Conservation (phyloP, 2,329 filamentous ascomycete species). For the Tolypocladium pustulatum region DNA sequence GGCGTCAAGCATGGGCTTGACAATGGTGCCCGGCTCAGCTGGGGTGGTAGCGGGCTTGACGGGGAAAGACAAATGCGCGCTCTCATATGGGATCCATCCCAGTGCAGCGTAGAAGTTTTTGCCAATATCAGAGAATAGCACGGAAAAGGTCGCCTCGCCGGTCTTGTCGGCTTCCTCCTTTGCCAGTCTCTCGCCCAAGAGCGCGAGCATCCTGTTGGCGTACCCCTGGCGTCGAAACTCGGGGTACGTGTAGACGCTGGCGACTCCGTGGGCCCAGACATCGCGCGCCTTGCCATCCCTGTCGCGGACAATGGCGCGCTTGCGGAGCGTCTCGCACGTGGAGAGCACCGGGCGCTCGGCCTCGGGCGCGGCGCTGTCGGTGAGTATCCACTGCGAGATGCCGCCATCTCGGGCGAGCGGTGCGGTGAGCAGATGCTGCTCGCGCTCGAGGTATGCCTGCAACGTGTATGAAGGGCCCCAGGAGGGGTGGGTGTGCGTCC, state of each 20-base stretch:
- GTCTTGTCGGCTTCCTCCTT: constrained; percentile 12
- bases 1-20: constrained; percentile 41
- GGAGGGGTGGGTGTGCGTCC: constrained; percentile 41
- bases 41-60: constrained; percentile 14
- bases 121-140: constrained; percentile 81
- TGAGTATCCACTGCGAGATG: constrained; percentile 55
- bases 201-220: constrained; percentile 62
- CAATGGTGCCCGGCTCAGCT: constrained; percentile 12
- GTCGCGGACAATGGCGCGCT: constrained; percentile 39
- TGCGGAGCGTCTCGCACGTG: constrained; percentile 54
- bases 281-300: constrained; percentile 30
- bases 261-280: constrained; percentile 61
- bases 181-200: constrained; percentile 41
- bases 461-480: constrained; percentile 50
- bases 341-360: constrained; percentile 44
- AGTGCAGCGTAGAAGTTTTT: constrained; percentile 67
- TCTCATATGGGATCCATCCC: constrained; percentile 69
- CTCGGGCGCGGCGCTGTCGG: constrained; percentile 27
- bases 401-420: constrained; percentile 49
- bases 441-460: constrained; percentile 48
- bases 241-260: constrained; percentile 66
- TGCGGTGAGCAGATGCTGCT: constrained; percentile 44
- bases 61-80: constrained; percentile 58
- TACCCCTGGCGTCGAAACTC: constrained; percentile 63
- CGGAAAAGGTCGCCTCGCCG: constrained; percentile 50